Percentiles rank a stretch among this genome's conserved stretches.
These are phyloP conservation scores for Ilyonectria destructans DNA, from an alignment of 2,329 filamentous ascomycete genomes.

Conservation along the genomic window DNA sequence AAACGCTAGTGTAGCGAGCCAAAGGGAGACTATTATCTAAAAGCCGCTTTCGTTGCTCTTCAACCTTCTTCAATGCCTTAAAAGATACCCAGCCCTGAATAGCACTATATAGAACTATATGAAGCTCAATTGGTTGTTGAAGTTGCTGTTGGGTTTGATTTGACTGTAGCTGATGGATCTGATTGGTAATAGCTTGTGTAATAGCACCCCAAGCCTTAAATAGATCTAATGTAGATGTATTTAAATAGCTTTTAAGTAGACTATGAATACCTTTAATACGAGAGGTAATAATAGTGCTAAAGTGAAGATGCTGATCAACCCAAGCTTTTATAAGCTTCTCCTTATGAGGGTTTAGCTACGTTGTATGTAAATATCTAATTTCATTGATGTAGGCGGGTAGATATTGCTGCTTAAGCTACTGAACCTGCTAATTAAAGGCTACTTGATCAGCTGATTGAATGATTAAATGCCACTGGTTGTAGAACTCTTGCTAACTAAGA, in stretches of 20 bases:
- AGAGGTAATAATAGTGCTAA: conserved; percentile 36
- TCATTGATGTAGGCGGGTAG: neutral
- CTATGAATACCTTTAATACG: neutral
- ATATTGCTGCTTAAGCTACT: too few relatives aligned
- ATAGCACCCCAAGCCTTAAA: conserved; percentile 40
- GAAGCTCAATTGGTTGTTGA: too few relatives aligned
- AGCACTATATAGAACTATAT: conserved; percentile 18
- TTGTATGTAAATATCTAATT: conserved; percentile 30
- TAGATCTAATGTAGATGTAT: conserved; percentile 36
- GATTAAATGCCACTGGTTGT: conserved; percentile 40
- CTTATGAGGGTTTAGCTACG: conserved; percentile 40
- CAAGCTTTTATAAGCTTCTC: conserved; percentile 41
- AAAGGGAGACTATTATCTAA: conserved; percentile 6
- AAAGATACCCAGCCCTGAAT: conserved; percentile 31
- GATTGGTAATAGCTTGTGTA: conserved; percentile 16
- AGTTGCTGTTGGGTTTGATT: conserved; percentile 38
- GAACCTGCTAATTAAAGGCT: too few relatives aligned
- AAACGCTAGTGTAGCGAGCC: conserved; percentile 33
- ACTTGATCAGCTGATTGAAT: too few relatives aligned
- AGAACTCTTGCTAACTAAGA: conserved; percentile 39
- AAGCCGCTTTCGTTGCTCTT: conserved; percentile 5
- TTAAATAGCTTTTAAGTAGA: conserved; percentile 30
- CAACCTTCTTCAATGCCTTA: conserved; percentile 25
- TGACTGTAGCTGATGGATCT: conserved; percentile 22
- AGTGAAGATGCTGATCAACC: conserved; percentile 32